Base-by-base conservation (phyloP, 2,329 filamentous ascomycete genomes). In the Emericellopsis atlantica region DNA sequence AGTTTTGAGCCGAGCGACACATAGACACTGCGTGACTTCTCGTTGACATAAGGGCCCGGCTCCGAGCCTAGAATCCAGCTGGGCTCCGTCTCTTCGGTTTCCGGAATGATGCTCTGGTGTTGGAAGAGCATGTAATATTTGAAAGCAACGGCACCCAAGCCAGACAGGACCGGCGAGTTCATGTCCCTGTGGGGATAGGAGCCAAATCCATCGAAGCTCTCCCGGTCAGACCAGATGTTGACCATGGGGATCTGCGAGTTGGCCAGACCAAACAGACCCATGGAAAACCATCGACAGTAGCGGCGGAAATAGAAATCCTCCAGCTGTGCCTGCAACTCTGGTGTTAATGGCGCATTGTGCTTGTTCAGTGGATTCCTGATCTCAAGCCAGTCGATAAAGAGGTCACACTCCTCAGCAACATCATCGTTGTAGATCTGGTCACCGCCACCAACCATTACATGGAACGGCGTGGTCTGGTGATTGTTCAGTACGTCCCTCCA, bases 81-180 rank as follows among this genome's bases (percentile, higher is more conserved):
- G 2, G 90, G 86, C 58, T 98, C 93, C 3, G 84, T 76, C 31
- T 73, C 69, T 49, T 93, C 81, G 1, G 81, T 87, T 63, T 98
- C 92, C 36, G 81, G 76, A 1, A 77, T 65, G 4, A 94, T 69
- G 49, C 84, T 94, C 59, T 98, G 93, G 51, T 98, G 92, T 59
- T 98, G 92, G 65, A 98, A 98, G 8, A 98, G 73, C 79, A 98
- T 82, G 54, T 98, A 98, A 62, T 96, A 98, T 59, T 98, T 98
- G 74, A 92, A 96, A 0, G 90, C 90, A 39, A 96, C 79, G 32
- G 83, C 84, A 3, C 92, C 93, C 8, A 98, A 62, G 0, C 93
- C 92, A 2, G 81, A 82, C 56, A 98, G 94, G 0, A 96, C 85
- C 1, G 86, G 83, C 3, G 85, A 86, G 48, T 75, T 77, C 87